These are phyloP conservation scores for Zygosaccharomyces bailii DNA, from an alignment of 805 yeast genomes.

Conservation along the genomic window DNA sequence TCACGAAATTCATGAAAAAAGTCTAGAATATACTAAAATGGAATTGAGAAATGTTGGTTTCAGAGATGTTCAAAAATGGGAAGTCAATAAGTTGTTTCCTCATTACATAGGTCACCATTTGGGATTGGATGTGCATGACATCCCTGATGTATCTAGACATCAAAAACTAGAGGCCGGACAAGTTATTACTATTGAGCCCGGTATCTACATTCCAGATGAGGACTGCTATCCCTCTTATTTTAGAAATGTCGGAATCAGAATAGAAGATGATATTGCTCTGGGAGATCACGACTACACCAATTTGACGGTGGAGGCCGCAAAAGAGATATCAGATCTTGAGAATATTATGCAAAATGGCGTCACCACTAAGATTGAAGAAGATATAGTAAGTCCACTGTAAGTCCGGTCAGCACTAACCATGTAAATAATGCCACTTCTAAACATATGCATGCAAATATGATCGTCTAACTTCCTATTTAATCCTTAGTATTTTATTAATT, in stretches of 20 bases:
- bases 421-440: conserved; percentile 5
- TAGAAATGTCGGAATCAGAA: conserved; percentile 87
- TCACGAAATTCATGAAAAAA: conserved; percentile 70
- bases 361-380: conserved; percentile 46
- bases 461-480: too few relatives aligned
- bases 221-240: conserved; percentile 69
- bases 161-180: conserved; percentile 59
- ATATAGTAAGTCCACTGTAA: conserved; percentile 37
- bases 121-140: conserved; percentile 88
- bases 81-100: conserved; percentile 65
- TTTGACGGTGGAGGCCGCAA: conserved; percentile 78
- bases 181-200: conserved; percentile 94
- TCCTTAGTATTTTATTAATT: conserved; percentile 1
- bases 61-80: conserved; percentile 46
- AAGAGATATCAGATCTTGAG: conserved; percentile 83
- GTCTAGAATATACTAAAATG: conserved; percentile 53
- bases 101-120: conserved; percentile 95
- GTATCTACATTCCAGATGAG: conserved; percentile 80
- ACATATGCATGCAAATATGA: neutral
- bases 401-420: neutral
- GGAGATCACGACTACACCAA: conserved; percentile 56
- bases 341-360: conserved; percentile 58
- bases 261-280: conserved; percentile 89
- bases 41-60: conserved; percentile 78
- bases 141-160: conserved; percentile 59